Percentiles rank a stretch among this genome's conserved stretches.
Conservation (phyloP, 2,329 filamentous ascomycete species). For the Triangularia setosa region DNA sequence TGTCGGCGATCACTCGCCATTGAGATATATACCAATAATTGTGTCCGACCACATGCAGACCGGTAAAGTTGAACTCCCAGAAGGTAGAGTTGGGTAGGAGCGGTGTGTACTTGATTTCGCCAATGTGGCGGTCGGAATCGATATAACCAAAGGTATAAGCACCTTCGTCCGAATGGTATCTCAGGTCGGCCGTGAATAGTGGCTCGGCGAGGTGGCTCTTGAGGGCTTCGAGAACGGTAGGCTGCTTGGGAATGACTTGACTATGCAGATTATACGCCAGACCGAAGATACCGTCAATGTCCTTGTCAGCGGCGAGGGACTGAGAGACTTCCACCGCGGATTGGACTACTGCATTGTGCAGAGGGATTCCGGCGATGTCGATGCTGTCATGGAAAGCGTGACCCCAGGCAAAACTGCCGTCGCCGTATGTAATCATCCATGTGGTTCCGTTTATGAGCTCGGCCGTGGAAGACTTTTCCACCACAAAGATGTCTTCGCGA, state of each 20-base stretch:
- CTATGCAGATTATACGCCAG: not conserved
- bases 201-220: not conserved
- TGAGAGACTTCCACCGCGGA: not conserved
- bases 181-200: not conserved
- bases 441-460: conserved; percentile 38
- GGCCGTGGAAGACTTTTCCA: conserved; percentile 44
- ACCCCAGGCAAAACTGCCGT: not conserved
- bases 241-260: not conserved
- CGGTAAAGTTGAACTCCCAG: conserved; percentile 5
- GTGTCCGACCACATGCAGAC: not conserved
- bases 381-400: conserved; percentile 2
- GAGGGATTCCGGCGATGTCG: not conserved
- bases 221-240: not conserved
- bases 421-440: conserved; percentile 28
- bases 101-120: not conserved
- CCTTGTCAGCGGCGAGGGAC: not conserved
- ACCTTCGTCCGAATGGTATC: not conserved
- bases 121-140: not conserved
- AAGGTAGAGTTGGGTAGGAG: not conserved
- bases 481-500: conserved; percentile 42
- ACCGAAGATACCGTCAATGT: conserved; percentile 1
- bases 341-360: not conserved
- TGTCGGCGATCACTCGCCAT: not conserved
- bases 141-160: conserved; percentile 6
- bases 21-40: not conserved